phyloP scores from a whole-genome alignment of 352 stramenopile genomes.

The Pseudoperonospora humuli region DNA sequence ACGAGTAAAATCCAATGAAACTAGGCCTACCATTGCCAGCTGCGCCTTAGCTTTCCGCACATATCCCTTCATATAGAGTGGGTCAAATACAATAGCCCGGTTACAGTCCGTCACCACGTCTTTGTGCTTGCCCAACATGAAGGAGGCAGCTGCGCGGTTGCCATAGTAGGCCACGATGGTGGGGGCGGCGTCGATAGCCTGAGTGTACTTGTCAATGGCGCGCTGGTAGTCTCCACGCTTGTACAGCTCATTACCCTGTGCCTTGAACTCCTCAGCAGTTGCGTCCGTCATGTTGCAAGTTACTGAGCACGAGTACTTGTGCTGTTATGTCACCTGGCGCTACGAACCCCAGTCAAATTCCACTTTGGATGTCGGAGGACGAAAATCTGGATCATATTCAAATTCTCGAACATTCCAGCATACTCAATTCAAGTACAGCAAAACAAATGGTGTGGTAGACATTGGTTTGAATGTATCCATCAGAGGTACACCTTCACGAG shows the following conservation, averaged over 20 bases:
- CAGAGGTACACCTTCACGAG: too few species aligned
- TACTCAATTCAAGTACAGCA: conserved; percentile 17
- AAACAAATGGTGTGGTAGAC: conserved; percentile 2
- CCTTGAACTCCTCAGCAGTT: conserved; percentile 73
- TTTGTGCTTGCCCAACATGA: conserved; percentile 88
- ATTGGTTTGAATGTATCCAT: too few species aligned
- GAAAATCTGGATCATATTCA: conserved; percentile 4
- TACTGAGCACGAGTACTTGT: not conserved
- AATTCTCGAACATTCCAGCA: conserved; percentile 25
- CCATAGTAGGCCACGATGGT: conserved; percentile 84
- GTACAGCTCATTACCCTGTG: conserved; percentile 88
- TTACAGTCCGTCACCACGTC: conserved; percentile 89
- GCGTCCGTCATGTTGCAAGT: conserved; percentile 34
- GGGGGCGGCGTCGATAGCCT: conserved; percentile 83
- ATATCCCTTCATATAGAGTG: conserved; percentile 87
- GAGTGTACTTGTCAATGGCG: conserved; percentile 87
- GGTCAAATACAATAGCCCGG: conserved; percentile 83
- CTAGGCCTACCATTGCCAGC: conserved; percentile 61
- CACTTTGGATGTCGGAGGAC: conserved; percentile 11
- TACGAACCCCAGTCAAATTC: conserved; percentile 18
- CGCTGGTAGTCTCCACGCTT: conserved; percentile 86
- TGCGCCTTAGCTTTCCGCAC: conserved; percentile 86
- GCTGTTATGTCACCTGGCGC: conserved; percentile 3
- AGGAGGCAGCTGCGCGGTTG: conserved; percentile 85
- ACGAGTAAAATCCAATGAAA: too few species aligned